These are phyloP conservation scores for Aspergillus olivimuriae DNA, from an alignment of 495 filamentous ascomycete species.

Conservation along the genomic window DNA sequence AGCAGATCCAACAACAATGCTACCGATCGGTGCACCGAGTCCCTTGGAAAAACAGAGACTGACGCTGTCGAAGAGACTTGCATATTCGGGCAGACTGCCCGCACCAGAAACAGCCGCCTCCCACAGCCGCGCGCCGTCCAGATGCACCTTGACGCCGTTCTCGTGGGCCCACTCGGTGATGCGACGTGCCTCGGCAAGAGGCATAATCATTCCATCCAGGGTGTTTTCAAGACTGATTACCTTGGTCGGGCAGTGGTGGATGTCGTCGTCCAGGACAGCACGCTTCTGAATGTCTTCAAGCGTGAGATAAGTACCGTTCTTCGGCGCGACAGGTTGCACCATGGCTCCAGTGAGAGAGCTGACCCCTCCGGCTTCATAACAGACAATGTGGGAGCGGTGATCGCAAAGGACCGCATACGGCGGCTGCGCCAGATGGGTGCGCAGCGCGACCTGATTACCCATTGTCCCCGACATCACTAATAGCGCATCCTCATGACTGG, in stretches of 20 bases:
- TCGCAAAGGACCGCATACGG: constrained; percentile 46
- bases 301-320: constrained; percentile 68
- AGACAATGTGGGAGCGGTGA: constrained; percentile 40
- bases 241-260: constrained; percentile 58
- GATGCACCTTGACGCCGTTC: constrained; percentile 65
- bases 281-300: constrained; percentile 63
- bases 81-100: constrained; percentile 59
- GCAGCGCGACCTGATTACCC: constrained; percentile 54
- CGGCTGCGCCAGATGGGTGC: constrained; percentile 42
- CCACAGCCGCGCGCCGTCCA: constrained; percentile 84
- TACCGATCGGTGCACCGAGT: constrained; percentile 82
- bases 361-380: constrained; percentile 46
- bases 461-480: constrained; percentile 88
- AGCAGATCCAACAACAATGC: constrained; percentile 63
- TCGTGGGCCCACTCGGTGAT: constrained; percentile 66
- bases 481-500: constrained; percentile 60
- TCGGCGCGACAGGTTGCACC: constrained; percentile 31
- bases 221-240: constrained; percentile 87
- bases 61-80: constrained; percentile 69
- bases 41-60: constrained; percentile 86
- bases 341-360: constrained; percentile 41
- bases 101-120: constrained; percentile 59
- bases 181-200: constrained; percentile 57
- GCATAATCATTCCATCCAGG: constrained; percentile 70
- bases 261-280: constrained; percentile 33